A percentile compares a stretch with the other conserved stretches of the same genome.
Evolutionary conservation across 371 early-diverging fungal species (phyloP).

Genomic region (Mortierella sp.): DNA sequence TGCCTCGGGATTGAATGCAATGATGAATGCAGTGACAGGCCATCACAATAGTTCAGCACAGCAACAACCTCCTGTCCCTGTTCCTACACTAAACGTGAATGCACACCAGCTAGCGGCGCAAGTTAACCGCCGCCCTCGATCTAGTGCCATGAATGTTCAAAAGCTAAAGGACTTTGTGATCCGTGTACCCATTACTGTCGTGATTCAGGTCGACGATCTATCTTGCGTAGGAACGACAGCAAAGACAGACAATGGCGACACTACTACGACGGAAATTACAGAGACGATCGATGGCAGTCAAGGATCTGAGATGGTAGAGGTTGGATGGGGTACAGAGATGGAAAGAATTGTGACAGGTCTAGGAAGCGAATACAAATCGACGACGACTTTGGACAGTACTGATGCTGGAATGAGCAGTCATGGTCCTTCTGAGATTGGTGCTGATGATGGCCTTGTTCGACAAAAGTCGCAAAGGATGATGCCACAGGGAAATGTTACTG

Average conservation of each 20-base stretch:
- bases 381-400: not conserved
- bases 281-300: not conserved
- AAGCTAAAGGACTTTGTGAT: slow-evolving; percentile 55
- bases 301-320: not conserved
- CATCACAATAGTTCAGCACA: not conserved
- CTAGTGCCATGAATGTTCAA: slow-evolving; percentile 15
- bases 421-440: too few species aligned
- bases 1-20: slow-evolving; percentile 6
- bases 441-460: too few species aligned
- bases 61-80: not conserved
- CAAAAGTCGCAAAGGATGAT: not conserved
- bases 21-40: slow-evolving; percentile 9
- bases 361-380: slow-evolving; percentile 11
- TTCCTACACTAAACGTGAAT: not conserved
- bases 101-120: not conserved
- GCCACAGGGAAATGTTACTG: too few species aligned
- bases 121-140: slow-evolving; percentile 3
- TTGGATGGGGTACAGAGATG: slow-evolving; percentile 4
- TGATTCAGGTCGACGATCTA: slow-evolving; percentile 41
- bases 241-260: slow-evolving; percentile 4
- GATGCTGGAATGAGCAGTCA: slow-evolving; percentile 1
- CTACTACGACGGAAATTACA: not conserved
- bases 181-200: slow-evolving; percentile 46
- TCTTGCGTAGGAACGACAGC: slow-evolving; percentile 2
- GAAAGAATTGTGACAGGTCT: not conserved